Conservation (phyloP, 352 stramenopile species). For the Globisporangium cystogenes region DNA sequence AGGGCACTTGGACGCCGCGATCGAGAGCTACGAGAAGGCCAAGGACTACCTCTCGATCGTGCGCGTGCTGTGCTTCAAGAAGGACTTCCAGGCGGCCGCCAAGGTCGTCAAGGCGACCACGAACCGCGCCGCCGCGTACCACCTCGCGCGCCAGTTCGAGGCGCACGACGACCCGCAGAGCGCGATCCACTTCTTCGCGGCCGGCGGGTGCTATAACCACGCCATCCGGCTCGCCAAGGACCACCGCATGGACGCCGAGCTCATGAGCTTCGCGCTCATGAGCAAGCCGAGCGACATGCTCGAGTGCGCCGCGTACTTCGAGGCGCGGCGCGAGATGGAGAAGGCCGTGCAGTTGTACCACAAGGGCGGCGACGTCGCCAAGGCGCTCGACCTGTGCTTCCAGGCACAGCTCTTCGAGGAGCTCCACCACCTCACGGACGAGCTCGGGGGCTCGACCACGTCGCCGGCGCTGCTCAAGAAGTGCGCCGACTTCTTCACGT, state of each 20-base stretch:
- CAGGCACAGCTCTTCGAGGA: constrained; percentile 85
- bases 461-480: constrained; percentile 83
- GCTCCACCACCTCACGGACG: constrained; percentile 80
- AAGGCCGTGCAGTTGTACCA: constrained; percentile 94
- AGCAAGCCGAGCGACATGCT: constrained; percentile 84
- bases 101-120: constrained; percentile 82
- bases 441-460: constrained; percentile 59
- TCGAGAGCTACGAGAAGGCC: constrained; percentile 85
- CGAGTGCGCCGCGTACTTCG: constrained; percentile 90
- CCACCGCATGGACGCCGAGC: constrained; percentile 85
- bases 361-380: constrained; percentile 87
- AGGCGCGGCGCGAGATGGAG: constrained; percentile 88
- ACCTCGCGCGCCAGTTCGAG: constrained; percentile 87
- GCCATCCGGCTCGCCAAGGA: constrained; percentile 91
- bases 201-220: constrained; percentile 90
- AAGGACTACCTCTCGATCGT: constrained; percentile 89
- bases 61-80: constrained; percentile 88
- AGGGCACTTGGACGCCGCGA: constrained; percentile 82
- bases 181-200: constrained; percentile 91
- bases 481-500: constrained; percentile 92
- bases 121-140: constrained; percentile 76
- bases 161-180: constrained; percentile 69
- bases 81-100: constrained; percentile 79
- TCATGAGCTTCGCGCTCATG: constrained; percentile 91
- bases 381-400: constrained; percentile 94